Base-by-base conservation (phyloP, 139 green algal genomes). In the Chlorella sp. region DNA sequence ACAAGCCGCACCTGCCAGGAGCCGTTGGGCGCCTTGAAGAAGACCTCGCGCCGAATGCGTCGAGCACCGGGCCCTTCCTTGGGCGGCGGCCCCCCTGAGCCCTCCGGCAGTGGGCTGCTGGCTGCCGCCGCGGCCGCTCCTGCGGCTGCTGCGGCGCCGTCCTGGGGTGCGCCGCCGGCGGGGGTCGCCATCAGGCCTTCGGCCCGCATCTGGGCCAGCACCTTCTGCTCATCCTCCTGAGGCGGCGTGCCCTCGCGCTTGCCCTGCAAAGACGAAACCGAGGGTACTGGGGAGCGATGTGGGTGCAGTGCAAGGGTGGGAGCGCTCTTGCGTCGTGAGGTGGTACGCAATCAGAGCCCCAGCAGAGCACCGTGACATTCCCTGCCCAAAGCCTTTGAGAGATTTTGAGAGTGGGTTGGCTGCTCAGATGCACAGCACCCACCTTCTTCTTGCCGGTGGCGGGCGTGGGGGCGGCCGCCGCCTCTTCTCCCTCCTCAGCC, bases 121-220 rank as follows among this genome's bases (percentile, higher is more conserved):
- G 8, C 32, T 30, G 62, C 79, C 8, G 69, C 36, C 1, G 38
- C 58, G 22, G 40, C 82, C 16, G 36, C 64, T 48, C 20, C 22
- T n/a, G 54, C 62, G 19, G 24, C 51, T 14, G 26, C 77, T 58
- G n/a, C n/a, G n/a, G n/a, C n/a, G n/a, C n/a, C n/a, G n/a, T 8
- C 48, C 51, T 26, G 14, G 2, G 51, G 14, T 3, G 51, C 51
- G n/a, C 4, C 72, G 56, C 41, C 58, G 5, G 51, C 62, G n/a
- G 60, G 36, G 32, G 85, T 54, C 11, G 60, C 78, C 81, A 85
- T 54, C 24, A 89, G 68, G 4, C 87, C 87, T 41, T 74, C 87
- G 14, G 76, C 83, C 17, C 87, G 51, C 87, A 90, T 90, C 69
- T 88, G 58, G 54, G 87, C 69, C 36, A 90, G 60, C 68, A 86